Conservation (phyloP, 2,329 filamentous ascomycete genomes). For the Tolypocladium tropicale region DNA sequence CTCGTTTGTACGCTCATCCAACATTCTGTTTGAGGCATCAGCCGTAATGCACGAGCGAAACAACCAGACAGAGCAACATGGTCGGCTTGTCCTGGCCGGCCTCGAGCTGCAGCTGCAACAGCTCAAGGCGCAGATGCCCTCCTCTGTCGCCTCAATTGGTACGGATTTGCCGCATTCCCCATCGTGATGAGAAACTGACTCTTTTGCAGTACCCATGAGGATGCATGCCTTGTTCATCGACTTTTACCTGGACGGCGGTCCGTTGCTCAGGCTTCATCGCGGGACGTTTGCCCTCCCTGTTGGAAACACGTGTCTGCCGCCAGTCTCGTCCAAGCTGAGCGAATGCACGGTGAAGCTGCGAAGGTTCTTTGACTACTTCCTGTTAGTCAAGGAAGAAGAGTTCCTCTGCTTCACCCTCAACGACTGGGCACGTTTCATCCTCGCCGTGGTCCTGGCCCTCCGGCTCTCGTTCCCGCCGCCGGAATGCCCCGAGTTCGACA, state of each 20-base stretch:
- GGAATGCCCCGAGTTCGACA: constrained; percentile 23
- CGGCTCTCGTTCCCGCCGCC: constrained; percentile 35
- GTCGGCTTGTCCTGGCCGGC: constrained; percentile 33
- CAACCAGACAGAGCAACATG: constrained; percentile 26
- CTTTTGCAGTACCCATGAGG: constrained; percentile 12
- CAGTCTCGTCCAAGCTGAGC: constrained; percentile 10
- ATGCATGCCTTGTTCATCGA: constrained; percentile 25
- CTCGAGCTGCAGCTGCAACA: constrained; percentile 36
- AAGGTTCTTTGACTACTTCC: constrained; percentile 21
- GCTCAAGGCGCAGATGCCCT: constrained; percentile 25
- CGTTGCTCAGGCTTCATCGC: constrained; percentile 18
- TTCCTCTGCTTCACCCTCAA: constrained; percentile 27
- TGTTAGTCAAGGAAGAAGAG: constrained; percentile 16
- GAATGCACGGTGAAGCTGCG: constrained; percentile 15
- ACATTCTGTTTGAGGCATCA: constrained; percentile 27
- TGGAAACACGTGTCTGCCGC: constrained; percentile 4
- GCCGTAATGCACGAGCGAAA: constrained; percentile 17
- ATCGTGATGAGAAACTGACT: constrained; percentile 8
- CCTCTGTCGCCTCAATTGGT: constrained; percentile 16
- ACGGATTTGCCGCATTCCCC: not conserved
- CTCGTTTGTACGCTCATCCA: constrained; percentile 31
- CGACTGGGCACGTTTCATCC: constrained; percentile 34
- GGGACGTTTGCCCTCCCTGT: constrained; percentile 1
- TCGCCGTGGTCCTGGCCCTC: constrained; percentile 29
- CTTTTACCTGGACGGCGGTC: constrained; percentile 28